A percentile compares a stretch with the other conserved stretches of the same genome.
These are phyloP conservation scores for Cyclotella distinguenda DNA, from an alignment of 108 stramenopile genomes.

Conservation along the genomic window DNA sequence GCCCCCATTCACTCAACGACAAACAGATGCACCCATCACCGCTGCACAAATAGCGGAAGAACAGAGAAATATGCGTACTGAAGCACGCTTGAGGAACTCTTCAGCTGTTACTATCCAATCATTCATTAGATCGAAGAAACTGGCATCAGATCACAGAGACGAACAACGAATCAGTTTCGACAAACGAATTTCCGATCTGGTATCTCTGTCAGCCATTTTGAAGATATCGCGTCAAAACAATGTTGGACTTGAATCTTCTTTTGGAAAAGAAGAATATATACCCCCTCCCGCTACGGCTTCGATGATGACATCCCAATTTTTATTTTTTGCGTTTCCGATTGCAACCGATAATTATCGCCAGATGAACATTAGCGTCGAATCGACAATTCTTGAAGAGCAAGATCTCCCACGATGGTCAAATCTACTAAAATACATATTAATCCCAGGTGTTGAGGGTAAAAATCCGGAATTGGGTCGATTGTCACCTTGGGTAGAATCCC, in stretches of 20 bases:
- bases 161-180: slow-evolving; percentile 44
- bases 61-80: slow-evolving; percentile 65
- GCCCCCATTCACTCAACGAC: neutral
- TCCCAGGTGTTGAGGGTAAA: slow-evolving; percentile 64
- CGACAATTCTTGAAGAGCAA: slow-evolving; percentile 28
- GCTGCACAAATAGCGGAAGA: slow-evolving; percentile 65
- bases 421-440: slow-evolving; percentile 51
- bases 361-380: slow-evolving; percentile 1
- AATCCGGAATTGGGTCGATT: slow-evolving; percentile 62
- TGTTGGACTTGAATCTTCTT: neutral
- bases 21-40: slow-evolving; percentile 15
- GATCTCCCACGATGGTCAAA: slow-evolving; percentile 47
- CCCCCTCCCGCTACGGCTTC: slow-evolving; percentile 73
- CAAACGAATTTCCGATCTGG: slow-evolving; percentile 63
- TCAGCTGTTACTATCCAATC: slow-evolving; percentile 61
- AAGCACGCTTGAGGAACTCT: slow-evolving; percentile 34
- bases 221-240: slow-evolving; percentile 23
- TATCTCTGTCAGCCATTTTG: slow-evolving; percentile 47
- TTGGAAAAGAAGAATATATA: slow-evolving; percentile 48
- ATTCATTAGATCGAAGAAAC: slow-evolving; percentile 47
- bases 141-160: slow-evolving; percentile 36
- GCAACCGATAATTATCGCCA: slow-evolving; percentile 30
- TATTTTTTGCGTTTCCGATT: slow-evolving; percentile 59
- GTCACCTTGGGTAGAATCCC: slow-evolving; percentile 57
- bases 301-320: slow-evolving; percentile 53